Conservation (phyloP, 2,329 filamentous ascomycete species). For the Cladosporium sp. region DNA sequence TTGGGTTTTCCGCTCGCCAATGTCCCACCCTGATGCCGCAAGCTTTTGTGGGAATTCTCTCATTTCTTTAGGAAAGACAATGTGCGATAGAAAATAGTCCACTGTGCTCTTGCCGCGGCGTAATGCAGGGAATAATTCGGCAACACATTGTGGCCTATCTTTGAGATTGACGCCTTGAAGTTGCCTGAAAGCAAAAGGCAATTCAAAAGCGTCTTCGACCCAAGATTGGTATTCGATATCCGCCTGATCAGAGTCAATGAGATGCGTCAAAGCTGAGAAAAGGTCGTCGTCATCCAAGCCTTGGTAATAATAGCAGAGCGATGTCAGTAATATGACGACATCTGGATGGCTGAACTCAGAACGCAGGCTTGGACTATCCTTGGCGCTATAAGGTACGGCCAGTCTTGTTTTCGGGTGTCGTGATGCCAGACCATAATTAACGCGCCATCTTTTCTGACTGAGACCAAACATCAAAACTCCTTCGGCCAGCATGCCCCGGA, state of each 20-base stretch:
- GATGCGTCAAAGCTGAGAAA: conserved; percentile 30
- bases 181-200: conserved; percentile 18
- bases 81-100: conserved; percentile 63
- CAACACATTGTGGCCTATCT: conserved; percentile 20
- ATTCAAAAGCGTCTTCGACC: conserved; percentile 15
- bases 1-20: conserved; percentile 50
- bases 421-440: conserved; percentile 50
- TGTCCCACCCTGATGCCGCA: conserved; percentile 64
- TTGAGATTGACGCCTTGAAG: conserved; percentile 26
- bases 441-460: conserved; percentile 62
- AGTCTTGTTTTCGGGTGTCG: conserved; percentile 48
- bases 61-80: conserved; percentile 62
- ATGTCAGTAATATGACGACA: conserved; percentile 61
- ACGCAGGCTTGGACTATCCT: conserved; percentile 58
- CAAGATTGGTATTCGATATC: conserved; percentile 25
- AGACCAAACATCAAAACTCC: conserved; percentile 57
- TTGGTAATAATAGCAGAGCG: conserved; percentile 63
- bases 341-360: conserved; percentile 68
- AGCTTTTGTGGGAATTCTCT: conserved; percentile 63
- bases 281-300: conserved; percentile 49
- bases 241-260: conserved; percentile 23
- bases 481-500: conserved; percentile 60
- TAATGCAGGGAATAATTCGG: conserved; percentile 37
- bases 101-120: conserved; percentile 51
- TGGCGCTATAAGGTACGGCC: conserved; percentile 64